Percentiles rank a stretch among this genome's conserved stretches.
Evolutionary conservation across 2,329 filamentous ascomycete species (phyloP).

Genomic region (Salinomyces thailandicus): DNA sequence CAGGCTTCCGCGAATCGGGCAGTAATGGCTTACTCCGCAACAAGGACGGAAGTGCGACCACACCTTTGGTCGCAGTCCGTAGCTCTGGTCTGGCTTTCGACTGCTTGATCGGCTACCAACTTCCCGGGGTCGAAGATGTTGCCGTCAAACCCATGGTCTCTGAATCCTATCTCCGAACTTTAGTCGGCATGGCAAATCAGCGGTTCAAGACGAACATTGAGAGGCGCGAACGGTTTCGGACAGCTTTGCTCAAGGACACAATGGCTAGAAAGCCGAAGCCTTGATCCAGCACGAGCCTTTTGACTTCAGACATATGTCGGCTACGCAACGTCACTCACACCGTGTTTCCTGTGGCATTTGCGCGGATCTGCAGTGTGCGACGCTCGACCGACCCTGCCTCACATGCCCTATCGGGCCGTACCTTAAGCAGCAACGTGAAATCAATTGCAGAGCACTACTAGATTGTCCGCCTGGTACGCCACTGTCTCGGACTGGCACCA

Average conservation of each 20-base stretch:
- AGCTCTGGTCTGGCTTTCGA: conserved; percentile 75
- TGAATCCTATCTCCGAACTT: conserved; percentile 53
- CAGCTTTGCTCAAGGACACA: conserved; percentile 31
- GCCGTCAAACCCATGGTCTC: conserved; percentile 48
- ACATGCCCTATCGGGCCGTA: no score
- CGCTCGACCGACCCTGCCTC: no score
- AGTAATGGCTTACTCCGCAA: conserved; percentile 34
- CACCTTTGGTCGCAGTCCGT: conserved; percentile 68
- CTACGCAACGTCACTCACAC: no score
- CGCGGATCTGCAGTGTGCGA: no score
- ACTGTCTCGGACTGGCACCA: no score
- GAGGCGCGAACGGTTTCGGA: conserved; percentile 55
- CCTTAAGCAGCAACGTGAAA: no score
- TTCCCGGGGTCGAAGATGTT: neutral
- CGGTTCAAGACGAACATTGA: conserved; percentile 60
- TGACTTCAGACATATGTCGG: no score
- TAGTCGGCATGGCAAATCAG: conserved; percentile 63
- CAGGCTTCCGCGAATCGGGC: conserved; percentile 85
- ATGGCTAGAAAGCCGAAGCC: neutral
- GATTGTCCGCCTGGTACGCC: no score
- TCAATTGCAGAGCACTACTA: no score
- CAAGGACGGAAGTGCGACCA: conserved; percentile 1
- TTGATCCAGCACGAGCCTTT: no score
- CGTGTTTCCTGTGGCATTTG: no score
- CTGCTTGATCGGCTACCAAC: conserved; percentile 57